Conservation (phyloP, 768 basidiomycete species). For the Nidularia pulvinata region DNA sequence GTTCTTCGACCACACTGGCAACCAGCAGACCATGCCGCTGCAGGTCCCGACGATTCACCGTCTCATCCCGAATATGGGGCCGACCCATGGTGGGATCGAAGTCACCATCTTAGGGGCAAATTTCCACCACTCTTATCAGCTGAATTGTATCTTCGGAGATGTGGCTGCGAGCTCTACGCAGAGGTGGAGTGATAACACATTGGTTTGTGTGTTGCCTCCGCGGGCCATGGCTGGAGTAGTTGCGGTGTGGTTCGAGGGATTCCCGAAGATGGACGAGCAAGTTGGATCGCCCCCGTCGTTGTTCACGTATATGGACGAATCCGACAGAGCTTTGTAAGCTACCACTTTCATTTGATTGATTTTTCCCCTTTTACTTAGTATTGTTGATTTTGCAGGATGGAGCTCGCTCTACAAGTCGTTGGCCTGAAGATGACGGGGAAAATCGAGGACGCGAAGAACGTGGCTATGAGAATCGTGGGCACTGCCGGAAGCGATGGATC, state of each 20-base stretch:
- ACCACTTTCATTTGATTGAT: background rate
- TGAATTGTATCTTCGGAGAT: conserved; percentile 87
- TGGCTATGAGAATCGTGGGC: conserved; percentile 92
- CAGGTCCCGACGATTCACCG: conserved; percentile 79
- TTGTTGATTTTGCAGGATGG: conserved; percentile 62
- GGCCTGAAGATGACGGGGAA: conserved; percentile 97
- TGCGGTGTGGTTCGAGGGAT: conserved; percentile 85
- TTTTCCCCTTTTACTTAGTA: conserved; percentile 8
- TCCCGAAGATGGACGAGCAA: conserved; percentile 58
- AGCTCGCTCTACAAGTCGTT: conserved; percentile 92
- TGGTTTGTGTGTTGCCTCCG: conserved; percentile 91
- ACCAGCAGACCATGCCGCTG: conserved; percentile 43
- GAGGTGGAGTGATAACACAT: conserved; percentile 90
- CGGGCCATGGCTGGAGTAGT: conserved; percentile 82
- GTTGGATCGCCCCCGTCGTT: conserved; percentile 50
- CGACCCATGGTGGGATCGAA: conserved; percentile 92
- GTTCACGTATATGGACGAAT: conserved; percentile 91
- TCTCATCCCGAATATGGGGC: conserved; percentile 82
- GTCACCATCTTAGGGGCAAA: conserved; percentile 93
- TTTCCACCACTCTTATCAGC: conserved; percentile 73
- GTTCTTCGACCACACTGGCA: conserved; percentile 56
- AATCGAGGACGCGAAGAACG: conserved; percentile 90
- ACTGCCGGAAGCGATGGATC: conserved; percentile 57
- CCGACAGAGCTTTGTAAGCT: conserved; percentile 84
- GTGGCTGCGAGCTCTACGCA: conserved; percentile 81